Conservation (phyloP, 169 alveolate genomes). For the Babesia bovis region DNA sequence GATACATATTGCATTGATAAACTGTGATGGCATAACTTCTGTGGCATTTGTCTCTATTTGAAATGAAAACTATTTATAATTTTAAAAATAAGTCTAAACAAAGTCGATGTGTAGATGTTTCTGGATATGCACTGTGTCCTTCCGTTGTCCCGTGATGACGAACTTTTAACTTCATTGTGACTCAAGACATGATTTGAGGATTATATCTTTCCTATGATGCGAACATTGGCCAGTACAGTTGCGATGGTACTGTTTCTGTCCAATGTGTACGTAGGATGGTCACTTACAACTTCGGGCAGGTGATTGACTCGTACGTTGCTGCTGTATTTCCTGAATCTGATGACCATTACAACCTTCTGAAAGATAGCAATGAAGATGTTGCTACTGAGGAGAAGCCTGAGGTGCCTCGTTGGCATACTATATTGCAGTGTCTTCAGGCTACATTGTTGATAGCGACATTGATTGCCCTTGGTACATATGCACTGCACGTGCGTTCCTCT, state of each 20-base stretch:
- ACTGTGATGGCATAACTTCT: too few relatives aligned
- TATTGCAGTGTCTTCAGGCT: constrained; percentile 16
- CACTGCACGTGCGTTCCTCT: constrained; percentile 43
- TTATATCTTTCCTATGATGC: too few relatives aligned
- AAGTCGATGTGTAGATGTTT: too few relatives aligned
- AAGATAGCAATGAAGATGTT: background rate
- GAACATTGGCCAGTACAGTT: too few relatives aligned
- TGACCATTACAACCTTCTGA: background rate
- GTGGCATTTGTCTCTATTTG: too few relatives aligned
- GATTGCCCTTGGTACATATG: constrained; percentile 24
- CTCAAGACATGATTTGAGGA: too few relatives aligned
- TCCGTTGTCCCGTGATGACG: too few relatives aligned
- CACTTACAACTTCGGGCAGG: constrained; percentile 57
- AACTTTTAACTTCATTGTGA: too few relatives aligned
- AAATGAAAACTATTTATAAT: too few relatives aligned
- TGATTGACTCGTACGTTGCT: constrained; percentile 44
- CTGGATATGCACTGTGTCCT: too few relatives aligned
- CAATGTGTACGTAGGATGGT: constrained; percentile 26
- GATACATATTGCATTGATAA: too few relatives aligned
- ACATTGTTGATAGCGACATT: constrained; percentile 11
- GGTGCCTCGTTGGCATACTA: constrained; percentile 6
- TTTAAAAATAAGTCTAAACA: too few relatives aligned
- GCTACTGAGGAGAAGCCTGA: constrained; percentile 7
- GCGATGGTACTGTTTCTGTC: background rate
- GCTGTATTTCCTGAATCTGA: constrained; percentile 23